These are phyloP conservation scores for Pestalotiopsis sp. DNA, from an alignment of 2,329 filamentous ascomycete genomes.

Conservation along the genomic window DNA sequence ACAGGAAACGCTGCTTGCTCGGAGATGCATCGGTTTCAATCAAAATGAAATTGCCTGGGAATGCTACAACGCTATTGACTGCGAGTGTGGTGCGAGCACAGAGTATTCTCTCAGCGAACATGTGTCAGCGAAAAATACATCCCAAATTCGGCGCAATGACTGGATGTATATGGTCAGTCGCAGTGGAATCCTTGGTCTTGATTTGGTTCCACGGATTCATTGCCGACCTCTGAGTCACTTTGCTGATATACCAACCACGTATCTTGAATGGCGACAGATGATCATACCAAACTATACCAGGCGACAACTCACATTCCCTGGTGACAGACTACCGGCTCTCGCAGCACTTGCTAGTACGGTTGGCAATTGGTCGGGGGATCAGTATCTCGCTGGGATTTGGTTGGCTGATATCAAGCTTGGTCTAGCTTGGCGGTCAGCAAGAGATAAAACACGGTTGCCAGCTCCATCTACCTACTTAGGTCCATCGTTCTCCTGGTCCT, in stretches of 20 bases:
- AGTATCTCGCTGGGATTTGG: background rate
- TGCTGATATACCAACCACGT: background rate
- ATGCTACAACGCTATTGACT: background rate
- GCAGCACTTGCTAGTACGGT: background rate
- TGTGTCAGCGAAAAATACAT: background rate
- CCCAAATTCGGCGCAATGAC: background rate
- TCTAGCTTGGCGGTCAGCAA: background rate
- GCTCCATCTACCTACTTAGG: background rate
- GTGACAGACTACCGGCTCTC: background rate
- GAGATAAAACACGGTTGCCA: background rate
- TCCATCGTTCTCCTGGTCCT: background rate
- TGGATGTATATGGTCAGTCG: background rate
- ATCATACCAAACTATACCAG: background rate
- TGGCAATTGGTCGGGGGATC: background rate
- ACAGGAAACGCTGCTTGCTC: background rate
- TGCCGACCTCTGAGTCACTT: background rate
- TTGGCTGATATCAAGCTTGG: background rate
- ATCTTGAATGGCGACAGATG: background rate
- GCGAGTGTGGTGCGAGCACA: background rate
- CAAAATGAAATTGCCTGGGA: background rate
- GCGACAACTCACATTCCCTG: background rate
- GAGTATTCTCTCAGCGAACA: background rate
- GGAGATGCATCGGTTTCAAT: background rate
- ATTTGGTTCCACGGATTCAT: no score
- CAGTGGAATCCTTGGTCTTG: background rate